phyloP scores from a whole-genome alignment of 1,284 basidiomycete genomes.

The Thelephora terrestris region DNA sequence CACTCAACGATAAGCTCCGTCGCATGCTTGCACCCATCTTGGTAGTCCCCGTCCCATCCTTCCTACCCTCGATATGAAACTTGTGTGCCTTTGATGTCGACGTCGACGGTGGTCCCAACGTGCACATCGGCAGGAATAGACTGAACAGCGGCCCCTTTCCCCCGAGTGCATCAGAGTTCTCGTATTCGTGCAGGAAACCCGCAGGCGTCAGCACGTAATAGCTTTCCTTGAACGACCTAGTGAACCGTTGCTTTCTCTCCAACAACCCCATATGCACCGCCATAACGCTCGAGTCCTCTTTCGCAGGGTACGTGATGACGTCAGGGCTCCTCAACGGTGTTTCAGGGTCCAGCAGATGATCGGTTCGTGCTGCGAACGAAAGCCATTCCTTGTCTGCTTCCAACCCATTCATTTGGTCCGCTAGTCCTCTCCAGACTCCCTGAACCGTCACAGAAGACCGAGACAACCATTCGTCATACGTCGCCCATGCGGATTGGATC shows the following conservation, averaged over 20 bases:
- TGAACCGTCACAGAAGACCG: slow-evolving; percentile 77
- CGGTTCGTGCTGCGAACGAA: slow-evolving; percentile 86
- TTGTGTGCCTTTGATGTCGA: slow-evolving; percentile 75
- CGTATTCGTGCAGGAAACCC: slow-evolving; percentile 92
- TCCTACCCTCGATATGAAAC: slow-evolving; percentile 94
- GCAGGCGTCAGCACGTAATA: slow-evolving; percentile 94
- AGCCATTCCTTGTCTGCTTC: slow-evolving; percentile 96
- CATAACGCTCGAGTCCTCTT: slow-evolving; percentile 85
- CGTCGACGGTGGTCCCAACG: slow-evolving; percentile 86
- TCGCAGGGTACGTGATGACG: slow-evolving; percentile 82
- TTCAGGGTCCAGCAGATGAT: slow-evolving; percentile 95
- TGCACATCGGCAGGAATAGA: slow-evolving; percentile 92
- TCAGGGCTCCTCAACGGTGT: slow-evolving; percentile 82
- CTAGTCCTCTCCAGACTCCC: slow-evolving; percentile 72
- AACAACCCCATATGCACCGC: slow-evolving; percentile 88
- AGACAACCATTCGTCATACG: slow-evolving; percentile 94
- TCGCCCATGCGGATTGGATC: slow-evolving; percentile 95
- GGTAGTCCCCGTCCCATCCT: slow-evolving; percentile 65
- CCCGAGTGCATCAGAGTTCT: slow-evolving; percentile 67
- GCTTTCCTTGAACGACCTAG: slow-evolving; percentile 78
- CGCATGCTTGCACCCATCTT: slow-evolving; percentile 44
- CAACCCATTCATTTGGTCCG: slow-evolving; percentile 74
- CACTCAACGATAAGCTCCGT: slow-evolving; percentile 24
- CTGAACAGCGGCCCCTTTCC: slow-evolving; percentile 72
- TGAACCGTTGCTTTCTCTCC: slow-evolving; percentile 97